A percentile compares a stretch with the other conserved stretches of the same genome.
Evolutionary conservation across 306 rosid species (phyloP).

Genomic region (Cercis canadensis): DNA sequence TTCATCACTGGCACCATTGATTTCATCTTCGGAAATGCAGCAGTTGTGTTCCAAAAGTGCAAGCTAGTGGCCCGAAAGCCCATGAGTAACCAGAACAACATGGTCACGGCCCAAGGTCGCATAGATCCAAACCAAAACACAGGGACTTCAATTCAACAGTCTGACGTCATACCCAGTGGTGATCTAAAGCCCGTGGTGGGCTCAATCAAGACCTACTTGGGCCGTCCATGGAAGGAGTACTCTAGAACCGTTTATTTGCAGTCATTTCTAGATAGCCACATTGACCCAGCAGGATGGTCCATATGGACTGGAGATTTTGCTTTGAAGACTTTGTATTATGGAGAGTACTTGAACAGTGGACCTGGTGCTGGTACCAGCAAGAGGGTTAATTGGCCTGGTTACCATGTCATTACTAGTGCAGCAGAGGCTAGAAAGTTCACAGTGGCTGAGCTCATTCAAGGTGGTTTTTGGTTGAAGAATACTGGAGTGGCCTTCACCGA

Average conservation of each 20-base stretch:
- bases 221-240: constrained; percentile 65
- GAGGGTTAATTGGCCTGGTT: constrained; percentile 68
- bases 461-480: constrained; percentile 55
- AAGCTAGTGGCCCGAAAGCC: constrained; percentile 51
- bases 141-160: constrained; percentile 59
- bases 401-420: constrained; percentile 42
- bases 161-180: constrained; percentile 44
- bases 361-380: constrained; percentile 52
- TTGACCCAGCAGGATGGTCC: constrained; percentile 61
- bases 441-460: constrained; percentile 57
- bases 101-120: constrained; percentile 67
- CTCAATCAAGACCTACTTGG: constrained; percentile 42
- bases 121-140: constrained; percentile 56
- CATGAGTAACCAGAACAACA: constrained; percentile 49
- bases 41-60: constrained; percentile 60
- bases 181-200: constrained; percentile 50
- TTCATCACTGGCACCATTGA: constrained; percentile 58
- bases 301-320: constrained; percentile 54
- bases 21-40: constrained; percentile 67
- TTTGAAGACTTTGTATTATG: constrained; percentile 53
- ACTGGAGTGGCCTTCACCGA: constrained; percentile 50
- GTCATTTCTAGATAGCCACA: constrained; percentile 43
- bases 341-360: constrained; percentile 57
- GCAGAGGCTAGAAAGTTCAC: constrained; percentile 56
- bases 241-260: constrained; percentile 66